phyloP scores from a whole-genome alignment of 169 alveolate species.

The Plasmodium berghei region DNA sequence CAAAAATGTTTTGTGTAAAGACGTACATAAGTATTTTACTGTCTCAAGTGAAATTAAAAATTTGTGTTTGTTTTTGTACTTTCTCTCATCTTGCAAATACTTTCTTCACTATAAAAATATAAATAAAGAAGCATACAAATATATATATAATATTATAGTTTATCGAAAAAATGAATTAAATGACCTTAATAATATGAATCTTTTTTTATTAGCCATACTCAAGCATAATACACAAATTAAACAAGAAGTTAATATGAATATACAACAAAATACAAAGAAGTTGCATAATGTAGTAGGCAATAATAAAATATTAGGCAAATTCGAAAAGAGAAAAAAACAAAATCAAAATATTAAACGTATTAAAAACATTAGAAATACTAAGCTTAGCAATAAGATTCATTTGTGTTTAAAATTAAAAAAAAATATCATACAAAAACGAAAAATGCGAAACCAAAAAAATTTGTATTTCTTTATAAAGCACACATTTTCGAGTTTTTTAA shows the following conservation, averaged over 20 bases:
- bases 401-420: slow-evolving; percentile 40
- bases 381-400: slow-evolving; percentile 19
- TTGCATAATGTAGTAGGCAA: background rate
- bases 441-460: slow-evolving; percentile 38
- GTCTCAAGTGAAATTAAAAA: slow-evolving; percentile 41
- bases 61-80: slow-evolving; percentile 64
- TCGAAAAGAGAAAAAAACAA: background rate
- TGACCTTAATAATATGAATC: slow-evolving; percentile 48
- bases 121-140: slow-evolving; percentile 9
- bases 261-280: background rate
- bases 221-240: background rate
- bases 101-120: background rate
- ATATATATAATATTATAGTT: slow-evolving; percentile 54
- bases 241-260: background rate
- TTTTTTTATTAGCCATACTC: slow-evolving; percentile 42
- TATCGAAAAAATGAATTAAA: slow-evolving; percentile 16
- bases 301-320: background rate
- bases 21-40: slow-evolving; percentile 50
- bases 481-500: slow-evolving; percentile 6
- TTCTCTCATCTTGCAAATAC: slow-evolving; percentile 19
- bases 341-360: slow-evolving; percentile 6
- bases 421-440: slow-evolving; percentile 26
- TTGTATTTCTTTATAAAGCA: slow-evolving; percentile 66
- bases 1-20: slow-evolving; percentile 19
- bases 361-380: background rate